These are phyloP conservation scores for Xylaria sp. DNA, from an alignment of 2,329 filamentous ascomycete genomes.

Conservation along the genomic window DNA sequence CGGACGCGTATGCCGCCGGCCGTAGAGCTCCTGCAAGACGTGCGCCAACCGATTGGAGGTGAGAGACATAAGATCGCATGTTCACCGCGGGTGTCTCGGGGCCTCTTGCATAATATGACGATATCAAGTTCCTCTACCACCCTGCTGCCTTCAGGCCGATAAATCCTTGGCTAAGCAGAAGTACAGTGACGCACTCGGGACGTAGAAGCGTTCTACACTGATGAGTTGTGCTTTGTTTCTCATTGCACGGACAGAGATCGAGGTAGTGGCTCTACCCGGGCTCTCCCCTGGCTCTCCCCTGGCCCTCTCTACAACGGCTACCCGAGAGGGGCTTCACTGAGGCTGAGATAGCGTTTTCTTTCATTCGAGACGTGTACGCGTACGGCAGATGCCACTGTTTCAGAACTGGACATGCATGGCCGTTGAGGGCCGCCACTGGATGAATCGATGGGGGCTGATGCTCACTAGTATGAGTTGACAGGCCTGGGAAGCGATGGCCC, in stretches of 20 bases:
- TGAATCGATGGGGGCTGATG: constrained; percentile 16
- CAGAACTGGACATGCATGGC: constrained; percentile 33
- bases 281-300: background rate
- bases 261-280: background rate
- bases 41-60: constrained; percentile 12
- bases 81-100: constrained; percentile 40
- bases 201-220: background rate
- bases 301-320: background rate
- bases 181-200: constrained; percentile 5
- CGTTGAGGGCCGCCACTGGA: constrained; percentile 32
- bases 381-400: constrained; percentile 42
- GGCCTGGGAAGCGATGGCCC: constrained; percentile 1
- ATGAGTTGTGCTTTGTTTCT: background rate
- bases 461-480: constrained; percentile 15
- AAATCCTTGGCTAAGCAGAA: background rate
- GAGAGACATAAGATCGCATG: constrained; percentile 23
- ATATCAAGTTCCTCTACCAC: background rate
- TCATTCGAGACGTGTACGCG: constrained; percentile 34
- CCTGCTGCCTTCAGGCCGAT: background rate
- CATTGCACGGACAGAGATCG: background rate
- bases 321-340: background rate
- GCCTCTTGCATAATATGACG: constrained; percentile 4
- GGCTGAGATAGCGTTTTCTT: constrained; percentile 23
- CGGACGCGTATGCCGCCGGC: constrained; percentile 43
- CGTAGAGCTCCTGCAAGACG: constrained; percentile 37